Evolutionary conservation across 768 basidiomycete genomes (phyloP), one percentile per base, ranked within the genome.

Genomic region (Boletus rubropictus): DNA sequence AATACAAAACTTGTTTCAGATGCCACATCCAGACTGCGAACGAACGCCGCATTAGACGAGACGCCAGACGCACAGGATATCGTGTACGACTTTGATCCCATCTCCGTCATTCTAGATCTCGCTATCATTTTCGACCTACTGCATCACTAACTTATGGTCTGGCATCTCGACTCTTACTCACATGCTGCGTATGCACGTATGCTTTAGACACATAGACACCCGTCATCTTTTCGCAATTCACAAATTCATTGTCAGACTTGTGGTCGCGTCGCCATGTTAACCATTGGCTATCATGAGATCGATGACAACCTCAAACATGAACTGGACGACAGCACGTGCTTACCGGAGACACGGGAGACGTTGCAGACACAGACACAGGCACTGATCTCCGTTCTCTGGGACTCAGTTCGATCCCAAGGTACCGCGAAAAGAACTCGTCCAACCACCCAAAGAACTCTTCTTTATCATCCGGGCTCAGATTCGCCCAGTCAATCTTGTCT

Each of bases 371-470:
- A 14, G 38, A 7, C 12, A 27, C 12, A 7, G 32, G n/a, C 10
- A 8, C 40, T 4, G 35, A 1, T 41, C 22, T 14, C 31, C 28
- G 38, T 31, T 29, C 28, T 15, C 50, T 46, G 3, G 60, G 51
- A 42, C 55, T 32, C 31, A 67, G 18, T 41, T 53, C 51, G 21
- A 65, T 61, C 20, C 62, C 55, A 18, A 72, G 62, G 40, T 68
- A 69, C 28, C 73, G 71, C 14, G 77, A 73, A 57, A 90, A 90
- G 66, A 82, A 89, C 57, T 89, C 87, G 60, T 90, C 87, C 18
- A 90, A 70, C 86, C 87, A 89, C 49, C 66, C 65, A 63, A 89
- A 90, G 59, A 90, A 85, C 21, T 70, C 77, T 25, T 78, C 68
- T 59, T 87, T 89, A 57, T 90, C 86, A 59, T 82, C 74, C 18